Base-by-base conservation (phyloP, 2,329 filamentous ascomycete species). In the Cordyceps cateniannulata region DNA sequence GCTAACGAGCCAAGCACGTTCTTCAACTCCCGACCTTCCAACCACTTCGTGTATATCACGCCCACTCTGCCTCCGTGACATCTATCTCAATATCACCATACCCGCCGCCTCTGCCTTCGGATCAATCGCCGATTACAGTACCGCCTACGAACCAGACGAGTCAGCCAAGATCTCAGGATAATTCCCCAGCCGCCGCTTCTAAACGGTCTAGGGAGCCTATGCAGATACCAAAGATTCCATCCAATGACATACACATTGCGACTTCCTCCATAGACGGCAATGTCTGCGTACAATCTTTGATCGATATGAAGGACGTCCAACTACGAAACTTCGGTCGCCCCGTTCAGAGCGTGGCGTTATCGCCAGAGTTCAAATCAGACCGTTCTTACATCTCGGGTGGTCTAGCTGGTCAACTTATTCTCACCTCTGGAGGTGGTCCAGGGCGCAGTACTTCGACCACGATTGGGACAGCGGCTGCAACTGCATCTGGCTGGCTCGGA, bases 201-300 rank as follows among this genome's bases (percentile, higher is more conserved):
- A 79, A 82, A 61, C 79, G 76, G 60, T 74, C 76, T 5, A 81
- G 74, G 16, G 81, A 88, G 64, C 73, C 77, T 0, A 73, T 77
- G 0, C 76, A 81, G 1, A 78, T 96, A 2, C 86, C 90, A 0
- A 85, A 87, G 62, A 91, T 82, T 0, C 89, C 91, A 0, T 93
- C 91, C 2, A 98, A 97, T 68, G 88, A 93, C 59, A 96, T 99
- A 45, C 90, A 95, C 72, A 90, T 99, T 66, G 93, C 89, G 1
- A 96, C 93, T 1, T 91, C 95, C 0, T 98, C 95, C 0, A 90
- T 96, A 70, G 95, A 99, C 72, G 96, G 95, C 20, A 93, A 97
- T 70, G 91, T 99, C 16, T 98, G 95, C 68, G 85, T 99, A 1
- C 88, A 92, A 62, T 96, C 91, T 1, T 77, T 99, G 22, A 77